Evolutionary conservation across 2,329 filamentous ascomycete genomes (phyloP), one percentile per base, ranked within the genome.

Genomic region (Xylariaceae sp.): DNA sequence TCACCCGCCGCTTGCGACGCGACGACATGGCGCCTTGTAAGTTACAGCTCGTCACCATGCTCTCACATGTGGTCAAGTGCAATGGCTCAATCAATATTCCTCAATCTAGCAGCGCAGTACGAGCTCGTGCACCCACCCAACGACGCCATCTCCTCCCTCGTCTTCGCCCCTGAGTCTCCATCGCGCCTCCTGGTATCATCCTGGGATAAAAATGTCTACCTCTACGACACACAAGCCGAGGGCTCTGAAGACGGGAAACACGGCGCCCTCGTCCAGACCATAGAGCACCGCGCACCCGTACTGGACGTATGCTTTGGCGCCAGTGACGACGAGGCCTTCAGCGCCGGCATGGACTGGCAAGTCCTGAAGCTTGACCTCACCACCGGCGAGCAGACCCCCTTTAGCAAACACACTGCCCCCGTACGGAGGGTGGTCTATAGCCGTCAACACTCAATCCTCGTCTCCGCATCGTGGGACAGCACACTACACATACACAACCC

Each of bases 391-490:
- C 85, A 90, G 67, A 87, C 80, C 0, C 78, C 88, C 9, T 68
- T 99, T 42, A 89, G 87, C 72, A 85, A 83, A 52, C 94, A 99
- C 71, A 72, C 78, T 40, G 83, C 85, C 6, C 86, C 89, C 47
- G 94, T 91, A 48, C 89, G 90, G 65, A 86, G 83, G 56, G 83
- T 99, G 47, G 86, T 89, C 53, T 97, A 90, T 74, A 90, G 85
- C 69, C 76, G 77, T 53, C 76, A 87, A 55, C 83, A 91, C 66
- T 82, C 80, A 43, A 75, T 96, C 55, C 80, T 99, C 50, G 77
- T 97, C 58, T 96, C 90, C 48, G 88, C 89, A 45, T 95, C 91
- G 6, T 99, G 94, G 94, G 92, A 99, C 69, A 84, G 81, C 54
- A 96, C 89, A 6, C 77, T 99, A 40, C 90, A 96, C 67, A 78